Evolutionary conservation across 192 early-diverging fungal species (phyloP), one percentile per base, ranked within the genome.

Genomic region (Martensiomyces pterosporus): DNA sequence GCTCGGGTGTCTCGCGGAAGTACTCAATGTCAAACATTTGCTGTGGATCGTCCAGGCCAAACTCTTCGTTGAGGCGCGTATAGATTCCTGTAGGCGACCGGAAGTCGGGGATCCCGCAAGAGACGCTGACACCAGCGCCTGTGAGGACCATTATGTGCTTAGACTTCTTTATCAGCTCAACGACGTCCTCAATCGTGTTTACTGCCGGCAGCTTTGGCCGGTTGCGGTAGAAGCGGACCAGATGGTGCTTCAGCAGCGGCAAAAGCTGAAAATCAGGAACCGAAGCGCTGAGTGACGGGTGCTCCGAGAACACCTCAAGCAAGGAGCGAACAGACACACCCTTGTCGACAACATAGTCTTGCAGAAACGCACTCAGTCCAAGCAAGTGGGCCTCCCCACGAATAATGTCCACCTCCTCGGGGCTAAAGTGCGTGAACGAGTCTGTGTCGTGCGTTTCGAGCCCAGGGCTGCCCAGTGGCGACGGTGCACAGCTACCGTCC

Each of bases 61-160:
- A 95, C 61, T 89, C 84, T n/a, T 91, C 85, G 39, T 68, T 75
- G 12, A 95, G 71, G 14, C 89, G 65, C 6, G 87, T 79, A 51
- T 98, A 98, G 24, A 98, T 93, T 5, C 95, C 95, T 6, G 83
- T 82, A 16, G 91, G 82, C 10, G 93, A 96, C 48, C 95, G 79
- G 47, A 98, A 98, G 52, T 98, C 96, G 0, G 96, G 96, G 32
- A 98, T 98, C 4, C 93, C 95, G 34, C 92, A 96, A 1, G 90
- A 92, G 2, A 96, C 93, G 43, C 71, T 75, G 19, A 67, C 86
- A 10, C 92, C 89, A 5, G 90, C 90, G 7, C 94, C 94, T 1
- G 92, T 93, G 41, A 97, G 72, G 12, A 97, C 85, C 82, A 97
- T 80, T 27, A 97, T 93, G 14, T 85, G 85, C 43, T 75, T 68